Conservation (phyloP, 2,329 filamentous ascomycete species). For the Stachybotrys echinatus region DNA sequence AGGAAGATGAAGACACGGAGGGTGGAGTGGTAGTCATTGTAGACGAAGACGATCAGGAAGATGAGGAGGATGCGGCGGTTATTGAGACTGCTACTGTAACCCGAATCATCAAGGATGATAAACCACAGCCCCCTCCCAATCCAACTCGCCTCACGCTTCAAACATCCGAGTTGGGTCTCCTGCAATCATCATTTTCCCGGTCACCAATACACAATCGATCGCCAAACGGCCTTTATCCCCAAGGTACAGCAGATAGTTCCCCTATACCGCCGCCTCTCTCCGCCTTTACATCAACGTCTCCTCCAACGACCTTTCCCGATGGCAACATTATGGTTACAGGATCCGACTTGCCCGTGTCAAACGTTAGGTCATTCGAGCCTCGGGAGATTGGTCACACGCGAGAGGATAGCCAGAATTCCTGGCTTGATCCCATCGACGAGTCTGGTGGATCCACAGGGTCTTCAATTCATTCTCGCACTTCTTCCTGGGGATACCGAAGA, state of each 20-base stretch:
- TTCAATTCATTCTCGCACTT: constrained; percentile 76
- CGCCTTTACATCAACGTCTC: constrained; percentile 53
- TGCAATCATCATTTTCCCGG: constrained; percentile 51
- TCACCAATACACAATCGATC: constrained; percentile 30
- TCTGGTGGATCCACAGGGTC: constrained; percentile 75
- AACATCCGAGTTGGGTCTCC: constrained; percentile 22
- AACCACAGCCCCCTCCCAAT: constrained; percentile 11
- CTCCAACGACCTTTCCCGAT: constrained; percentile 16
- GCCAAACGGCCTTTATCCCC: constrained; percentile 34
- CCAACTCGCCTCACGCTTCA: constrained; percentile 14
- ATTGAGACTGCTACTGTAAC: constrained; percentile 49
- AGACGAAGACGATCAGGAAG: constrained; percentile 31
- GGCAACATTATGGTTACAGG: constrained; percentile 21
- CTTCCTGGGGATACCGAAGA: constrained; percentile 61
- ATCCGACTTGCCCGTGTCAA: constrained; percentile 26
- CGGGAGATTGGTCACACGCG: constrained; percentile 36
- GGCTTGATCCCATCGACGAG: constrained; percentile 92
- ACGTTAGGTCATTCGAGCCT: constrained; percentile 4
- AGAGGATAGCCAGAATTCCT: constrained; percentile 73
- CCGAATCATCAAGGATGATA: constrained; percentile 31
- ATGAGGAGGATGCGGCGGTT: constrained; percentile 36
- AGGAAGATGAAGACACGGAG: constrained; percentile 23
- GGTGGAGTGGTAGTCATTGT: constrained; percentile 27
- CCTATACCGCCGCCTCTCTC: constrained; percentile 70
- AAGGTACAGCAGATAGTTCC: constrained; percentile 44